Percentiles rank a stretch among this genome's conserved stretches.
phyloP scores from a whole-genome alignment of 2,329 filamentous ascomycete genomes.

The Fusarium dimerum region DNA sequence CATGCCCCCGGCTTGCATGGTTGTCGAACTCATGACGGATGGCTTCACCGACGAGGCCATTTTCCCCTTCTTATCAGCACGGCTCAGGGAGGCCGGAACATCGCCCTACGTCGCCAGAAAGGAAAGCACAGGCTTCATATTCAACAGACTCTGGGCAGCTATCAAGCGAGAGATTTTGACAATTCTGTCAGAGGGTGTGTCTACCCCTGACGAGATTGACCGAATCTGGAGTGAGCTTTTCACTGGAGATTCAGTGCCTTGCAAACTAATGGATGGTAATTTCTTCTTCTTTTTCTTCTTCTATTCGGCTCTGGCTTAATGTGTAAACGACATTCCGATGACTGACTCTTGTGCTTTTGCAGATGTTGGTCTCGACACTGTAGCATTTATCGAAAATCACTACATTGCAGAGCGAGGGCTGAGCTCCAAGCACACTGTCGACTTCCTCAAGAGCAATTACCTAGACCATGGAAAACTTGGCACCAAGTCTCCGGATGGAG shows the following conservation, averaged over 20 bases:
- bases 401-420: slow-evolving; percentile 52
- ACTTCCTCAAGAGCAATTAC: slow-evolving; percentile 44
- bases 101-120: slow-evolving; percentile 43
- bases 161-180: slow-evolving; percentile 53
- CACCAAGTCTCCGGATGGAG: slow-evolving; percentile 42
- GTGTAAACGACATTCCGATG: too few relatives aligned
- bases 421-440: slow-evolving; percentile 35
- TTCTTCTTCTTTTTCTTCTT: not conserved
- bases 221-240: slow-evolving; percentile 45
- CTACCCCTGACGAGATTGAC: slow-evolving; percentile 49
- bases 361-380: slow-evolving; percentile 52
- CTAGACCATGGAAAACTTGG: slow-evolving; percentile 49
- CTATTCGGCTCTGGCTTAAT: too few relatives aligned
- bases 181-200: slow-evolving; percentile 52
- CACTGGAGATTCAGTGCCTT: not conserved
- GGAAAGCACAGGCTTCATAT: slow-evolving; percentile 55
- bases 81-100: slow-evolving; percentile 41
- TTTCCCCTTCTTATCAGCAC: slow-evolving; percentile 46
- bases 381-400: slow-evolving; percentile 53
- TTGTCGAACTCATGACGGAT: slow-evolving; percentile 56
- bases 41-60: slow-evolving; percentile 44
- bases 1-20: slow-evolving; percentile 47
- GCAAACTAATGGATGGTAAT: slow-evolving; percentile 1
- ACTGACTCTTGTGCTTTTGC: not conserved
- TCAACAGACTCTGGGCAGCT: slow-evolving; percentile 59